Evolutionary conservation across 331 rosid species (phyloP).

Genomic region (Acacia pycnantha): DNA sequence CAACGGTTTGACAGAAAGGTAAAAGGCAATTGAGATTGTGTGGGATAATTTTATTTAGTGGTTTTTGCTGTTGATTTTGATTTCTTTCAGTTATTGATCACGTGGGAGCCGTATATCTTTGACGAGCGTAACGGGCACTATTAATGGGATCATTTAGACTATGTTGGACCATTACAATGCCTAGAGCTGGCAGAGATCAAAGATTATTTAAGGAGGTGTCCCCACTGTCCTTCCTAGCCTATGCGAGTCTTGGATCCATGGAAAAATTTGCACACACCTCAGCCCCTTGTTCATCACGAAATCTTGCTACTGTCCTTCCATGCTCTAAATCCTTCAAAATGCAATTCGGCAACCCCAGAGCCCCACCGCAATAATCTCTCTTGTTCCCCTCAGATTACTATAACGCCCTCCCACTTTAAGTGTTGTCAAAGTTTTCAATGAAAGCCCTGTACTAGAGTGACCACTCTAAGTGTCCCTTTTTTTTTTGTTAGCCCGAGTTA

Average conservation of each 20-base stretch:
- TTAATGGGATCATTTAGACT: slow-evolving; percentile 61
- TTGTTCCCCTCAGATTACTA: slow-evolving; percentile 23
- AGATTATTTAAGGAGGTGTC: slow-evolving; percentile 68
- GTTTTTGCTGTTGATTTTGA: not conserved
- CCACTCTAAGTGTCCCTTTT: slow-evolving; percentile 39
- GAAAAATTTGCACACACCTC: not conserved
- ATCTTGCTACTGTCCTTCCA: slow-evolving; percentile 49
- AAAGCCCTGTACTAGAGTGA: slow-evolving; percentile 33
- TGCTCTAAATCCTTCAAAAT: slow-evolving; percentile 45
- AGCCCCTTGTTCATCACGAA: slow-evolving; percentile 18
- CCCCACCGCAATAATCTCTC: slow-evolving; percentile 64
- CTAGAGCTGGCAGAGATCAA: slow-evolving; percentile 77
- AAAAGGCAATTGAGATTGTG: slow-evolving; percentile 1
- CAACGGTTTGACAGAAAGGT: not conserved
- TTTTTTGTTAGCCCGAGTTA: slow-evolving; percentile 28
- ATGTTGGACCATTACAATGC: slow-evolving; percentile 73
- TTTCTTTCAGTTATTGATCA: slow-evolving; percentile 17
- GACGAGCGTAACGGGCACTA: slow-evolving; percentile 63
- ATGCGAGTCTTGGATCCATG: slow-evolving; percentile 46
- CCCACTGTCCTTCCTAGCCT: slow-evolving; percentile 62
- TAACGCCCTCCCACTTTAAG: slow-evolving; percentile 31
- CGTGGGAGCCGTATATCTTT: slow-evolving; percentile 36
- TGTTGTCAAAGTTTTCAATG: not conserved
- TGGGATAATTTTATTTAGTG: not conserved
- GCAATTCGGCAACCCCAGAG: slow-evolving; percentile 37